phyloP scores from a whole-genome alignment of 2,329 filamentous ascomycete genomes.

The Aspergillus japonicus region DNA sequence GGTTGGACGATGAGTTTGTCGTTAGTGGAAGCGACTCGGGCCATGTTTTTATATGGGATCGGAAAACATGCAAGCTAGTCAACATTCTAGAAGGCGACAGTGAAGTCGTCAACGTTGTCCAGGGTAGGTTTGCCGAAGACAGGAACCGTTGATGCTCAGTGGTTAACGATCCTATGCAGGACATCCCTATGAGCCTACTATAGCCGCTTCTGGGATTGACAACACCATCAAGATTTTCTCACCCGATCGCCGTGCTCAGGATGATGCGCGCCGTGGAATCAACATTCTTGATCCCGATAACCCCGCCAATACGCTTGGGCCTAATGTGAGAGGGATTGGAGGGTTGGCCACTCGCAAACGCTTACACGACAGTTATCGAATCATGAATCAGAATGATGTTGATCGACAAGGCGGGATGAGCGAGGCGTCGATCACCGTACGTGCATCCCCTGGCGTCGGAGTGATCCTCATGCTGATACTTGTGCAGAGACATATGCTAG shows the following conservation, averaged over 20 bases:
- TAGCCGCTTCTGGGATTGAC: slow-evolving; percentile 67
- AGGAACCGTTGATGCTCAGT: background rate
- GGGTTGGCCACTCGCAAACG: slow-evolving; percentile 58
- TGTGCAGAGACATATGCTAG: slow-evolving; percentile 48
- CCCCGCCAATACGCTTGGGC: slow-evolving; percentile 35
- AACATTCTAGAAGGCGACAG: slow-evolving; percentile 67
- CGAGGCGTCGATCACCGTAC: slow-evolving; percentile 58
- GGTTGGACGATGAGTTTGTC: slow-evolving; percentile 66
- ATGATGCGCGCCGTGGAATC: slow-evolving; percentile 56
- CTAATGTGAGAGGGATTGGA: slow-evolving; percentile 26
- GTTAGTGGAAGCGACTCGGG: slow-evolving; percentile 67
- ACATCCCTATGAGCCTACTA: slow-evolving; percentile 65
- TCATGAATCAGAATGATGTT: slow-evolving; percentile 62
- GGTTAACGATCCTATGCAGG: slow-evolving; percentile 38
- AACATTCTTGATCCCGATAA: slow-evolving; percentile 55
- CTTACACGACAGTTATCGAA: slow-evolving; percentile 61
- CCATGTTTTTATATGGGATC: slow-evolving; percentile 68
- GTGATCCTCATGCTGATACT: background rate
- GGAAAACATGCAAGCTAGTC: slow-evolving; percentile 59
- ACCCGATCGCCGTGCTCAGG: slow-evolving; percentile 57
- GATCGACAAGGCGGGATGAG: slow-evolving; percentile 57
- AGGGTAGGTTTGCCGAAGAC: slow-evolving; percentile 45
- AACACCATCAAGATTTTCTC: slow-evolving; percentile 69
- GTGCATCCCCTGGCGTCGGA: slow-evolving; percentile 19
- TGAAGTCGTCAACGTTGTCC: slow-evolving; percentile 68